Base-by-base conservation (phyloP, 352 stramenopile genomes). In the Phytophthora uliginosa region DNA sequence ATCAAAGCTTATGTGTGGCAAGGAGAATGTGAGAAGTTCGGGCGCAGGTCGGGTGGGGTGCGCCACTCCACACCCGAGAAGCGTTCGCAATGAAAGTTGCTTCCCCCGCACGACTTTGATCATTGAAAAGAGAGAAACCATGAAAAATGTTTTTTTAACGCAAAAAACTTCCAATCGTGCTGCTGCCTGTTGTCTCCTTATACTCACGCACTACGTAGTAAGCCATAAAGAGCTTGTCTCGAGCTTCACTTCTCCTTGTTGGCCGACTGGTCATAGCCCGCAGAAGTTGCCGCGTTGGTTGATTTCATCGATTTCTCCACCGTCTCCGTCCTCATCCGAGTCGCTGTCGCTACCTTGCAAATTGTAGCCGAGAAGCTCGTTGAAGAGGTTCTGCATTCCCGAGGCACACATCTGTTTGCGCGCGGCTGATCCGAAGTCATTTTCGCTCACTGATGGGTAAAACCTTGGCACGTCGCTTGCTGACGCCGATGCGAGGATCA, bases 321-420 rank as follows among this genome's bases (percentile, higher is more conserved):
- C 47, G 20, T 66, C 64, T 6, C 52, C 13, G 4, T 28, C 45
- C 12, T 36, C 28, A 3, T 48, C 53, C 40, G 64, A 59, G 47
- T n/a, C 45, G 13, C 45, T 54, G 17, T 38, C 56, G 13, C 20
- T 47, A 53, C 22, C 26, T 38, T 59, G 31, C 1, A 22, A 51
- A 13, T 59, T 66, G 34, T 59, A 60, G 10, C 64, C 64, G 33
- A 71, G 56, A 8, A 55, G 13, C 26, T 66, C 55, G 12, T 65
- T 66, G 45, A 71, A 64, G 47, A 65, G 42, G 42, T 24, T 50
- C 18, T 50, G 42, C 42, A 50, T 17, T 50, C 18, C 42, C 42
- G 15, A n/a, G n/a, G n/a, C n/a, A n/a, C n/a, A n/a, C n/a, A n/a
- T 40, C 34, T 40, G 34, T 12, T 13, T 12, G 34, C 34, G 33